A percentile compares a stretch with the other conserved stretches of the same genome.
These are phyloP conservation scores for Ceratobasidium sp. DNA, from an alignment of 1,284 basidiomycete genomes.

Conservation along the genomic window DNA sequence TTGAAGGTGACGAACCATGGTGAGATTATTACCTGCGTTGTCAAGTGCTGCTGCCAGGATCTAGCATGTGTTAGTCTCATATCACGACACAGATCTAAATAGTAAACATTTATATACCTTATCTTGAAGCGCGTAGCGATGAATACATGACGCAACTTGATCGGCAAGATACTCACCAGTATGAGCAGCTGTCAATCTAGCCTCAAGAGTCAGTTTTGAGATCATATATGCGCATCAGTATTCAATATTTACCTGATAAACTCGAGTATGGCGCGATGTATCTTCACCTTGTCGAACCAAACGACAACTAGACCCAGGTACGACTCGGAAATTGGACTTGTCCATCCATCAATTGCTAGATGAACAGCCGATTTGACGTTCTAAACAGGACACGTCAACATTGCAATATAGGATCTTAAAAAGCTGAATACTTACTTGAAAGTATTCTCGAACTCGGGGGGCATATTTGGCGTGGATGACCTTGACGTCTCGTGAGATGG, in stretches of 20 bases:
- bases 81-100: not conserved
- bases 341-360: conserved; percentile 57
- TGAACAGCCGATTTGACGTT: conserved; percentile 49
- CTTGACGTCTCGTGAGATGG: conserved; percentile 54
- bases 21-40: too few species aligned
- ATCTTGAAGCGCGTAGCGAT: conserved; percentile 49
- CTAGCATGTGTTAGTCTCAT: too few species aligned
- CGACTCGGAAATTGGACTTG: conserved; percentile 53
- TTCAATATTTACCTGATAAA: conserved; percentile 54
- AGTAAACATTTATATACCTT: conserved; percentile 1
- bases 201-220: too few species aligned
- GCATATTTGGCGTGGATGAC: conserved; percentile 52
- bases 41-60: conserved; percentile 34
- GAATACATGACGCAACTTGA: conserved; percentile 52
- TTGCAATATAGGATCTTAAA: too few species aligned
- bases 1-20: not conserved
- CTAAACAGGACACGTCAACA: conserved; percentile 12
- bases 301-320: conserved; percentile 56
- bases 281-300: conserved; percentile 53
- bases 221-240: conserved; percentile 2
- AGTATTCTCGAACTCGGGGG: conserved; percentile 51
- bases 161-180: conserved; percentile 55
- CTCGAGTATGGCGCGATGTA: conserved; percentile 55
- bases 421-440: too few species aligned
- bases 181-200: conserved; percentile 54